phyloP scores from a whole-genome alignment of 768 basidiomycete species.

The Boletus vinaceobasis region DNA sequence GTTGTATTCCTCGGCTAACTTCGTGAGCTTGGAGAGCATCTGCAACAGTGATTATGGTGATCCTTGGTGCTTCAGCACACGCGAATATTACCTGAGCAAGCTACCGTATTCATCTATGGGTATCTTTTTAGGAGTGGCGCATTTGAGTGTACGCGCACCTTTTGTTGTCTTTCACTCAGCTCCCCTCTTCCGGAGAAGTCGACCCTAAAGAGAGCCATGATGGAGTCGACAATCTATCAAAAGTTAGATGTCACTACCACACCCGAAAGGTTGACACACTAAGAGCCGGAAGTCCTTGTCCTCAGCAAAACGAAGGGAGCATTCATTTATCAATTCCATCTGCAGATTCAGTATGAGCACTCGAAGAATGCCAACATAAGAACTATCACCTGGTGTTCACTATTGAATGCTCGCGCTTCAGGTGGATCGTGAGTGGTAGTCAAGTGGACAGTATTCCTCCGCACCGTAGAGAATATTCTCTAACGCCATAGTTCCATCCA shows the following conservation, averaged over 20 bases:
- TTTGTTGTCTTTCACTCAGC: slow-evolving; percentile 90
- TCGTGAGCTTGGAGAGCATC: slow-evolving; percentile 90
- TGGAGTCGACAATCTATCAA: slow-evolving; percentile 85
- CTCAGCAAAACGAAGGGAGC: slow-evolving; percentile 83
- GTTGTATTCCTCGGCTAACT: slow-evolving; percentile 90
- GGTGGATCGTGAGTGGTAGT: slow-evolving; percentile 7
- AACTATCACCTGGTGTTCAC: slow-evolving; percentile 77
- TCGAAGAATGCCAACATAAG: neutral
- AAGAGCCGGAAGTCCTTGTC: slow-evolving; percentile 80
- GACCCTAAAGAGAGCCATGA: slow-evolving; percentile 95
- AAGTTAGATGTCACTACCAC: slow-evolving; percentile 5
- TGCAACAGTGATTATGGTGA: slow-evolving; percentile 25
- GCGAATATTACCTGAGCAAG: slow-evolving; percentile 66
- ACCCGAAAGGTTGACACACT: slow-evolving; percentile 34
- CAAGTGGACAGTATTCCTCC: neutral
- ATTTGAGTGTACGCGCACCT: slow-evolving; percentile 39
- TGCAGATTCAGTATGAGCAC: slow-evolving; percentile 26
- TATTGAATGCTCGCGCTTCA: slow-evolving; percentile 83
- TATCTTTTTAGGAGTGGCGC: neutral
- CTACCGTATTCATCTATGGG: slow-evolving; percentile 37
- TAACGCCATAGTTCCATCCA: slow-evolving; percentile 82
- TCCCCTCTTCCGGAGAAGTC: slow-evolving; percentile 94
- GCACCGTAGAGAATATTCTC: slow-evolving; percentile 91
- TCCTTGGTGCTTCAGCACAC: neutral
- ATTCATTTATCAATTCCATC: slow-evolving; percentile 93